Evolutionary conservation across 805 yeast species (phyloP).

Genomic region (Nematodospora valgi): DNA sequence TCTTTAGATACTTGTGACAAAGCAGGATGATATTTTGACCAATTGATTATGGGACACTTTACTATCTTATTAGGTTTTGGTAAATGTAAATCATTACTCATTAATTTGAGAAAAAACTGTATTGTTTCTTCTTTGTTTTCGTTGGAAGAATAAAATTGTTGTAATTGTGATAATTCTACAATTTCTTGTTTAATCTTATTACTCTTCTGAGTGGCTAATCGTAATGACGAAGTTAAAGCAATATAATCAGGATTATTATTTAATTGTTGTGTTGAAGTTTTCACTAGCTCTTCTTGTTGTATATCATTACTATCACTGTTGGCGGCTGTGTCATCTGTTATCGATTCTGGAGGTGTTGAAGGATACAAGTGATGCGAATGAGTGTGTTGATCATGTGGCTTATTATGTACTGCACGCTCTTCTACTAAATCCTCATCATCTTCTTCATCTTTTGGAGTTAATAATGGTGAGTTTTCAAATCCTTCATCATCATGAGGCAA

Average conservation of each 20-base stretch:
- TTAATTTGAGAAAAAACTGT: conserved; percentile 30
- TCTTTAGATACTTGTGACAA: conserved; percentile 20
- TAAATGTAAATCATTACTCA: conserved; percentile 29
- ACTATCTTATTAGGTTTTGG: conserved; percentile 33
- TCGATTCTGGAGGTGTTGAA: conserved; percentile 5
- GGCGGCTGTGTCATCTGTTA: conserved; percentile 3
- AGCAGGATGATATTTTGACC: conserved; percentile 35
- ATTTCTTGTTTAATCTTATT: conserved; percentile 27
- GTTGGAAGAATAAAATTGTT: conserved; percentile 11
- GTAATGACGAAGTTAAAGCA: conserved; percentile 29
- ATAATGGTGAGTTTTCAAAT: conserved; percentile 32
- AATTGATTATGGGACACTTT: conserved; percentile 32
- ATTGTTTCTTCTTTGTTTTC: conserved; percentile 22
- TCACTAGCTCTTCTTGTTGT: conserved; percentile 1
- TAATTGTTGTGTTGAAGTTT: not conserved
- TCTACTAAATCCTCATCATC: conserved; percentile 19
- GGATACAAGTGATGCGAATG: not conserved
- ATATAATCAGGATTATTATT: conserved; percentile 32
- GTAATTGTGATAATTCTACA: conserved; percentile 24
- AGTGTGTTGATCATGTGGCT: not conserved
- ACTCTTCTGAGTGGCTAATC: conserved; percentile 23
- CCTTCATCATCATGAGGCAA: conserved; percentile 18
- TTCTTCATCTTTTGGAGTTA: conserved; percentile 43
- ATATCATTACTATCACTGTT: conserved; percentile 4
- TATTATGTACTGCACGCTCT: not conserved